A percentile compares a stretch with the other conserved stretches of the same genome.
Conservation (phyloP, 768 basidiomycete species). For the Boletus barrowsii region DNA sequence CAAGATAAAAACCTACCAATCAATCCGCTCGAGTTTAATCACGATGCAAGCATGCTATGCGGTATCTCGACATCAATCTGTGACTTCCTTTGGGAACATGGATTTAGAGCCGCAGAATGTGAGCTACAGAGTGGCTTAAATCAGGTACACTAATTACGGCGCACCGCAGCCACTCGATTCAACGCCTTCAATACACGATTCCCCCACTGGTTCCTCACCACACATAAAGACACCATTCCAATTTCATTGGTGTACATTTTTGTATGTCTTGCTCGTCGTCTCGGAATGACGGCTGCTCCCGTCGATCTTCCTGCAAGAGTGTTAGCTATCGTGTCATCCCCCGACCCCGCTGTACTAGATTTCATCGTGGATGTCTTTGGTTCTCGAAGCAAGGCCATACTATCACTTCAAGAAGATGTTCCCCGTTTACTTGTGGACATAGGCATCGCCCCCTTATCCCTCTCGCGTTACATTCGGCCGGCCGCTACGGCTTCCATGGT, state of each 20-base stretch:
- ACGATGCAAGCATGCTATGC: slow-evolving; percentile 27
- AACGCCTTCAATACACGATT: slow-evolving; percentile 50
- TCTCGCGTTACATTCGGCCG: slow-evolving; percentile 26
- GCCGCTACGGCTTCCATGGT: slow-evolving; percentile 37
- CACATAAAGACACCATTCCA: slow-evolving; percentile 50
- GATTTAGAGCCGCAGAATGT: slow-evolving; percentile 46
- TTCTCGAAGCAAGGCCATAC: slow-evolving; percentile 31
- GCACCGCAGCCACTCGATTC: slow-evolving; percentile 35
- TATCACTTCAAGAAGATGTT: slow-evolving; percentile 37
- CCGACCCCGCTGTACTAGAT: slow-evolving; percentile 33
- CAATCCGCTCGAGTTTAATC: slow-evolving; percentile 30
- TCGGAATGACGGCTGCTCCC: slow-evolving; percentile 52
- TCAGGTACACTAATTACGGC: not conserved
- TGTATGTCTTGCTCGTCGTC: slow-evolving; percentile 47
- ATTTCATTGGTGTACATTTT: slow-evolving; percentile 61
- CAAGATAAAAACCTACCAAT: slow-evolving; percentile 24
- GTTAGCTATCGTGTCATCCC: slow-evolving; percentile 45
- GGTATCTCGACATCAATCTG: slow-evolving; percentile 44
- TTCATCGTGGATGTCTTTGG: slow-evolving; percentile 50
- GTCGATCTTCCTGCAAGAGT: slow-evolving; percentile 57
- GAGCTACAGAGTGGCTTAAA: slow-evolving; percentile 12
- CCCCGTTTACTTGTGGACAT: slow-evolving; percentile 29
- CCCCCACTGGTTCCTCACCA: slow-evolving; percentile 55
- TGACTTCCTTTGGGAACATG: slow-evolving; percentile 46
- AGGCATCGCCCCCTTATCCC: slow-evolving; percentile 21